Evolutionary conservation across 306 rosid genomes (phyloP), one percentile per base, ranked within the genome.

Genomic region (Lupinus albus): DNA sequence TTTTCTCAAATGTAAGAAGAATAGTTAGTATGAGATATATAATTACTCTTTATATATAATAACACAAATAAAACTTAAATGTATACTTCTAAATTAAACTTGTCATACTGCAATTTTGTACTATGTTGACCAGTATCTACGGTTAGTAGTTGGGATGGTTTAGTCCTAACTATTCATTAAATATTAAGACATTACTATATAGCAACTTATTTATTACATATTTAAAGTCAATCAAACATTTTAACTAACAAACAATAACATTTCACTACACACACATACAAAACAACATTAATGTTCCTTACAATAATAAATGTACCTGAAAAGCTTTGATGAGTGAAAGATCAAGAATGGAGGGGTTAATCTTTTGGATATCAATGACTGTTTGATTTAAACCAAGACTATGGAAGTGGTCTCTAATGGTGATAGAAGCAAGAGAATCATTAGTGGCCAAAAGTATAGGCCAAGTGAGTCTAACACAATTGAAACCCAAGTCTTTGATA

Each of bases 401-500:
- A 67, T 79, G 81, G 53, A 92, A 86, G 1, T 96, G 89, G 62
- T 79, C 66, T 25, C 98, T 73, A 9, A 92, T 96, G 0, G 96
- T 78, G 65, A 84, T 73, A 36, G 88, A 71, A 8, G 84, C 82
- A 5, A 92, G 82, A 6, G 96, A 78, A 1, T 84, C 85, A 44
- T 89, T 80, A 16, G 93, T 87, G 30, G 73, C 49, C 20, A 92
- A 53, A 30, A 68, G 67, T n/a, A 80, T 73, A 0, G 98, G 98
- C 96, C 96, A 92, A 58, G 98, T 89, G 38, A 92, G 89, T 61
- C 98, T 82, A 5, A 89, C 98, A 73, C 98, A 92, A 78, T 92
- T 92, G 69, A 92, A 89, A 15, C 98, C 98, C 80, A 89, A 73
- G 6, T 83, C 64, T 16, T 55, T 49, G 10, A 92, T 80, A 0